These are phyloP conservation scores for Capsicum baccatum DNA, from an alignment of 257 asterid genomes.

Conservation along the genomic window DNA sequence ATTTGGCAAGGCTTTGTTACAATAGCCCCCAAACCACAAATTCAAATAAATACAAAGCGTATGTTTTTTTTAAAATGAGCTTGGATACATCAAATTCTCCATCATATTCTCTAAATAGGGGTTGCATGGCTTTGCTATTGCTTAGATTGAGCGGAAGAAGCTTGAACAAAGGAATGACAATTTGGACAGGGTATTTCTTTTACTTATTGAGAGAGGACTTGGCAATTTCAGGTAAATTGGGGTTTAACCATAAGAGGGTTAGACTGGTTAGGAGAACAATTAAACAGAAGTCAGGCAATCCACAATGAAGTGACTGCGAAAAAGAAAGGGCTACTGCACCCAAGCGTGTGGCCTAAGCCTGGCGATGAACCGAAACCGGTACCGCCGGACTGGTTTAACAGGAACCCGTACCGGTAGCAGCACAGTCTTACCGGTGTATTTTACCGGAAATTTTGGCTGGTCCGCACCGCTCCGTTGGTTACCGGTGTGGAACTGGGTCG, in stretches of 20 bases:
- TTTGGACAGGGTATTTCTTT: background rate
- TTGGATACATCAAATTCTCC: background rate
- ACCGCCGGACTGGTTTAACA: too few relatives aligned
- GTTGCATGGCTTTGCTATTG: background rate
- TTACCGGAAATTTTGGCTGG: too few relatives aligned
- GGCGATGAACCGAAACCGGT: too few relatives aligned
- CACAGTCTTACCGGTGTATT: too few relatives aligned
- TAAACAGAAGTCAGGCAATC: background rate
- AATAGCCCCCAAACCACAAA: background rate
- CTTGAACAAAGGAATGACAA: constrained; percentile 18
- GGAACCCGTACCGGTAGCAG: too few relatives aligned
- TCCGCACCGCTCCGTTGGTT: too few relatives aligned
- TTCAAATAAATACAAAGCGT: background rate
- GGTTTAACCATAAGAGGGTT: background rate
- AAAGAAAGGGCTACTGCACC: too few relatives aligned
- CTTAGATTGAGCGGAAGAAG: background rate
- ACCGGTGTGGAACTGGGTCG: too few relatives aligned
- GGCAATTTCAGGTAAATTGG: background rate
- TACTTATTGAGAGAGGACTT: background rate
- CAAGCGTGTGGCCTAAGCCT: too few relatives aligned
- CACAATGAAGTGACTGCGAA: too few relatives aligned
- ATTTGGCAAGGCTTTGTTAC: background rate
- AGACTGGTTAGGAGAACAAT: constrained; percentile 14
- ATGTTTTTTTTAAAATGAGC: background rate
- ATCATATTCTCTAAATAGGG: background rate